phyloP scores from a whole-genome alignment of 495 filamentous ascomycete species.

The Parathielavia hyrcaniae region DNA sequence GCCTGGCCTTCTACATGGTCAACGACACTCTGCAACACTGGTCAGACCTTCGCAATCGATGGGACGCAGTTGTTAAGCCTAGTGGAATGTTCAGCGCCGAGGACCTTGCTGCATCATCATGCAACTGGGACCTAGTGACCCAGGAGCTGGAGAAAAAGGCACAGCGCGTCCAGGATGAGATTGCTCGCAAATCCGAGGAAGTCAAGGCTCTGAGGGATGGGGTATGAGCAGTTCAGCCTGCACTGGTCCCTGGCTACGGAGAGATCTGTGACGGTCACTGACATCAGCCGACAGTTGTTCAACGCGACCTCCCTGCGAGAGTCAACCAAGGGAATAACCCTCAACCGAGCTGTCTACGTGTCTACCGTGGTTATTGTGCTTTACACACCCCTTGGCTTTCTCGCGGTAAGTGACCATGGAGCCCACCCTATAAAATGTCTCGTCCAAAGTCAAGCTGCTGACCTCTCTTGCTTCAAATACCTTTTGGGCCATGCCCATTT shows the following conservation, averaged over 20 bases:
- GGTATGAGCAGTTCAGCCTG: background rate
- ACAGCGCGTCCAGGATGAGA: background rate
- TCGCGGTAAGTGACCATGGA: constrained; percentile 6
- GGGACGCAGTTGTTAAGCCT: background rate
- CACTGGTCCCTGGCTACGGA: background rate
- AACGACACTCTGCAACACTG: background rate
- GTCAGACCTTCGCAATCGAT: background rate
- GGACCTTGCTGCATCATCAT: background rate
- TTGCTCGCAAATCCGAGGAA: constrained; percentile 12
- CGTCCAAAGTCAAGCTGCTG: background rate
- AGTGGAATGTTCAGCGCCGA: background rate
- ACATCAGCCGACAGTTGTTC: constrained; percentile 4
- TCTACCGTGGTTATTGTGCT: constrained; percentile 17
- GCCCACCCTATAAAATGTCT: background rate
- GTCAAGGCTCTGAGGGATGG: constrained; percentile 17
- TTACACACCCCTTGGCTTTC: constrained; percentile 9
- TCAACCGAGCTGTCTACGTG: constrained; percentile 16
- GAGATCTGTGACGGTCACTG: background rate
- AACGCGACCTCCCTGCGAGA: constrained; percentile 19
- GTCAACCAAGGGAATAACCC: constrained; percentile 6
- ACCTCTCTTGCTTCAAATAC: no score
- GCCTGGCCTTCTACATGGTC: background rate
- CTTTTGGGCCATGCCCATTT: background rate
- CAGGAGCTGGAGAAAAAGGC: background rate
- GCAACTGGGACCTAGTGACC: constrained; percentile 5